Conservation (phyloP, 495 filamentous ascomycete genomes). For the Coniosporium apollinis region DNA sequence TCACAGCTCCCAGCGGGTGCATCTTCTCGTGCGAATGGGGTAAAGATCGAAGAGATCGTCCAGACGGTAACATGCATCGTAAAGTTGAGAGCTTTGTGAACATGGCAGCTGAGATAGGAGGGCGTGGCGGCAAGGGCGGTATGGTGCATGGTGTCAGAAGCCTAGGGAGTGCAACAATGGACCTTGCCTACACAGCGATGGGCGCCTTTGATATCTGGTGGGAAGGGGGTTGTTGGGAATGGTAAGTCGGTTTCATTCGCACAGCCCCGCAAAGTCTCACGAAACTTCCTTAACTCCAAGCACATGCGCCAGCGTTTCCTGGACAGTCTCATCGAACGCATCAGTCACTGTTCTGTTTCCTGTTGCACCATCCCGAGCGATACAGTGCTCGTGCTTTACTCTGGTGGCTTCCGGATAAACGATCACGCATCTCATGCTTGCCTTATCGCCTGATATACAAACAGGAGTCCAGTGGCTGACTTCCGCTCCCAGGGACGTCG, state of each 20-base stretch:
- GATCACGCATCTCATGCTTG: too few species aligned
- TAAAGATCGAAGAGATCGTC: slow-evolving; percentile 45
- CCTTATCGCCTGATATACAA: too few species aligned
- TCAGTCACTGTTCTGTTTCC: too few species aligned
- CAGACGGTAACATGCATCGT: slow-evolving; percentile 43
- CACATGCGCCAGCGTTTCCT: too few species aligned
- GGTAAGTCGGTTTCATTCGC: slow-evolving; percentile 21
- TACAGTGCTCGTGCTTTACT: too few species aligned
- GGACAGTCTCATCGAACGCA: too few species aligned
- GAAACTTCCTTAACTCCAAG: too few species aligned
- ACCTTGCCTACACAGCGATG: slow-evolving; percentile 41
- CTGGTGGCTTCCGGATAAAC: too few species aligned
- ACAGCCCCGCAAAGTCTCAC: too few species aligned
- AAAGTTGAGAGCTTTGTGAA: slow-evolving; percentile 56
- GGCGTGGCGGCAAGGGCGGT: slow-evolving; percentile 42
- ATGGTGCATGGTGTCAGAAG: slow-evolving; percentile 43
- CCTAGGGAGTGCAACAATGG: slow-evolving; percentile 36
- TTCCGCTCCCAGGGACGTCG: slow-evolving; percentile 26
- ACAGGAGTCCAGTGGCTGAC: too few species aligned
- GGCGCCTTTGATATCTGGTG: slow-evolving; percentile 41
- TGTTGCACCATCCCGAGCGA: neutral
- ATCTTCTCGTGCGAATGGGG: slow-evolving; percentile 58
- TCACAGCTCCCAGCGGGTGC: slow-evolving; percentile 46
- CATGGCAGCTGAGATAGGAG: slow-evolving; percentile 46
- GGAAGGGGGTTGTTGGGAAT: slow-evolving; percentile 44